phyloP scores from a whole-genome alignment of 1,284 basidiomycete genomes.

The Cutaneotrichosporon daszewskae region DNA sequence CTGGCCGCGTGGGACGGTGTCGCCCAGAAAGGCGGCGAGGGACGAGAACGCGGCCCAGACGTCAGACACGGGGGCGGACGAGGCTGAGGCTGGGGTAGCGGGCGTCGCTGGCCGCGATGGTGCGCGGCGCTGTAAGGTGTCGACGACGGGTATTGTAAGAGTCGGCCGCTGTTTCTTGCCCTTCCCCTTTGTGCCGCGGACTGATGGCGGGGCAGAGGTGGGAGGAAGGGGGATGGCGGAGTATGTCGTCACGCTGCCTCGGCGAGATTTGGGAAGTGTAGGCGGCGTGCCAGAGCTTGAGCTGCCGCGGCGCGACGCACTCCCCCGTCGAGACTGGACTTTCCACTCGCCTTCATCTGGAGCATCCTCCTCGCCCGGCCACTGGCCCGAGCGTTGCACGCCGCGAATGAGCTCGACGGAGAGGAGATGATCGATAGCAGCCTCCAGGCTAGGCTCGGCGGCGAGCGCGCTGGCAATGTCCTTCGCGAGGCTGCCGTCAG shows the following conservation, averaged over 20 bases:
- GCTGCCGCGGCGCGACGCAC: background rate
- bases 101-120: constrained; percentile 8
- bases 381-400: constrained; percentile 27
- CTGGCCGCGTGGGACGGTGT: constrained; percentile 20
- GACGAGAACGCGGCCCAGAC: constrained; percentile 38
- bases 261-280: no score
- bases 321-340: background rate
- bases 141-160: constrained; percentile 28
- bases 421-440: constrained; percentile 37
- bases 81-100: constrained; percentile 1
- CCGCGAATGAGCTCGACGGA: constrained; percentile 37
- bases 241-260: no score
- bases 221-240: no score
- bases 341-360: background rate
- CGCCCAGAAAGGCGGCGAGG: constrained; percentile 31
- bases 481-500: background rate
- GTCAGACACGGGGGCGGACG: constrained; percentile 7
- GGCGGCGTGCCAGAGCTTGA: no score
- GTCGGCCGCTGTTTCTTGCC: constrained; percentile 1
- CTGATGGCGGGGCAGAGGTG: no score
- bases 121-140: constrained; percentile 33
- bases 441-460: constrained; percentile 18
- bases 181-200: background rate
- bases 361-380: constrained; percentile 13
- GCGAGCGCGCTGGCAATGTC: constrained; percentile 21